phyloP scores from a whole-genome alignment of 345 rosid species.

The Excoecaria agallocha region DNA sequence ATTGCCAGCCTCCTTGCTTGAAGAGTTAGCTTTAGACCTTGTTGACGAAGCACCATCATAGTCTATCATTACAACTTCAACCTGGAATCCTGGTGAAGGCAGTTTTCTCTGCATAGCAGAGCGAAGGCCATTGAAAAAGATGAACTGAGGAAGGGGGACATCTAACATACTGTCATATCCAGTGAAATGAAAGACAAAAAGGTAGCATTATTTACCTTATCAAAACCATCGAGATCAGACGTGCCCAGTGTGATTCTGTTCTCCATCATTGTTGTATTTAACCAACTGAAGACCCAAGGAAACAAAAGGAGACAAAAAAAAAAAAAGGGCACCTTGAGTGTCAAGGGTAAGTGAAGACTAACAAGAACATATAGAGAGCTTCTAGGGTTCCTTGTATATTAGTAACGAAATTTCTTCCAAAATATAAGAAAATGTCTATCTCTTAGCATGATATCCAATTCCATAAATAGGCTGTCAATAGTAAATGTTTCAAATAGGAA shows the following conservation, averaged over 20 bases:
- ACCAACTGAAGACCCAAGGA: slow-evolving; percentile 52
- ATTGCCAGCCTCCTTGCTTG: slow-evolving; percentile 9
- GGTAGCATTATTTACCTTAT: slow-evolving; percentile 45
- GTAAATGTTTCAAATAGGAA: background rate
- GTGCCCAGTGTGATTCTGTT: slow-evolving; percentile 60
- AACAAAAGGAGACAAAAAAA: background rate
- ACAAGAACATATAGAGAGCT: background rate
- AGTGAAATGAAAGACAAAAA: background rate
- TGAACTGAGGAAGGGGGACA: background rate
- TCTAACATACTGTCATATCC: background rate
- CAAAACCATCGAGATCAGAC: slow-evolving; percentile 81
- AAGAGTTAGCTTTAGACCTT: slow-evolving; percentile 14
- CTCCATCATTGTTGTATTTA: slow-evolving; percentile 78
- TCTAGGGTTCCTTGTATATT: background rate
- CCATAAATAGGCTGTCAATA: background rate
- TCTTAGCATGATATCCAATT: slow-evolving; percentile 7
- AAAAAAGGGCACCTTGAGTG: background rate
- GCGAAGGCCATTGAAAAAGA: slow-evolving; percentile 7
- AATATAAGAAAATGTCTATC: background rate
- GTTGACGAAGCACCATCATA: slow-evolving; percentile 20
- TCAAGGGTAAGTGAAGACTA: background rate
- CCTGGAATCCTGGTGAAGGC: slow-evolving; percentile 84
- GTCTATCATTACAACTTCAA: slow-evolving; percentile 57
- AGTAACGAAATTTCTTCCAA: background rate
- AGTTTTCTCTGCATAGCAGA: slow-evolving; percentile 56